Conservation (phyloP, 805 yeast species). For the Kodamaea leandrae region DNA sequence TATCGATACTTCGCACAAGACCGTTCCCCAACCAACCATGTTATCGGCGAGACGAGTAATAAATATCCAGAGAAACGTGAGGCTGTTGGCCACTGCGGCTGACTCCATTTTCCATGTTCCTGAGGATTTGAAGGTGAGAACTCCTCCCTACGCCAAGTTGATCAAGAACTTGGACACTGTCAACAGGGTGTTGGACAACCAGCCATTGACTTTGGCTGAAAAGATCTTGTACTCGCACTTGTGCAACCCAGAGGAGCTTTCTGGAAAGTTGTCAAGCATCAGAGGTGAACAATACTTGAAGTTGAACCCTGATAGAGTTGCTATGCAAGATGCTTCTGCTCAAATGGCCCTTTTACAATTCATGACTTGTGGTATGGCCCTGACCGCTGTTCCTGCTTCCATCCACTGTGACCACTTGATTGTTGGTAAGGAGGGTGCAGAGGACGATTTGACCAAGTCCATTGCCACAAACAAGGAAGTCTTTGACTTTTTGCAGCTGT, state of each 20-base stretch:
- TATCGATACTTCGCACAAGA: background rate
- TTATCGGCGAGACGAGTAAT: conserved; percentile 7
- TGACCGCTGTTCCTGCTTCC: conserved; percentile 89
- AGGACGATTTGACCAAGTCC: conserved; percentile 75
- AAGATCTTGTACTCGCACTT: conserved; percentile 92
- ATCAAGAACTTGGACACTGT: conserved; percentile 62
- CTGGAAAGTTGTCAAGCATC: conserved; percentile 49
- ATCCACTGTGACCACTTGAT: conserved; percentile 98
- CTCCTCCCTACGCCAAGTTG: conserved; percentile 86
- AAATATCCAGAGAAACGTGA: background rate
- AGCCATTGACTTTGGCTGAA: conserved; percentile 90
- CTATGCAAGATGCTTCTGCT: conserved; percentile 99
- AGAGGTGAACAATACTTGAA: conserved; percentile 91
- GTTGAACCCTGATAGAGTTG: conserved; percentile 95
- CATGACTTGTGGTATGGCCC: conserved; percentile 91
- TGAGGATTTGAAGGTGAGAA: conserved; percentile 58
- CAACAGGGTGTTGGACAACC: conserved; percentile 58
- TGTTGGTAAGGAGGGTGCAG: conserved; percentile 94
- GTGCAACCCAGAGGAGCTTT: conserved; percentile 76
- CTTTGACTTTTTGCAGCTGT: conserved; percentile 87
- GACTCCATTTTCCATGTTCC: conserved; percentile 47
- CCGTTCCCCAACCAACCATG: conserved; percentile 1
- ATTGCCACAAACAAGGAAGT: conserved; percentile 89
- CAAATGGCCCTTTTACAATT: conserved; percentile 98
- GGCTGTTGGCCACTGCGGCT: conserved; percentile 27